A percentile compares a stretch with the other conserved stretches of the same genome.
phyloP scores from a whole-genome alignment of 2,329 filamentous ascomycete species.

The Xylariaceae sp. region DNA sequence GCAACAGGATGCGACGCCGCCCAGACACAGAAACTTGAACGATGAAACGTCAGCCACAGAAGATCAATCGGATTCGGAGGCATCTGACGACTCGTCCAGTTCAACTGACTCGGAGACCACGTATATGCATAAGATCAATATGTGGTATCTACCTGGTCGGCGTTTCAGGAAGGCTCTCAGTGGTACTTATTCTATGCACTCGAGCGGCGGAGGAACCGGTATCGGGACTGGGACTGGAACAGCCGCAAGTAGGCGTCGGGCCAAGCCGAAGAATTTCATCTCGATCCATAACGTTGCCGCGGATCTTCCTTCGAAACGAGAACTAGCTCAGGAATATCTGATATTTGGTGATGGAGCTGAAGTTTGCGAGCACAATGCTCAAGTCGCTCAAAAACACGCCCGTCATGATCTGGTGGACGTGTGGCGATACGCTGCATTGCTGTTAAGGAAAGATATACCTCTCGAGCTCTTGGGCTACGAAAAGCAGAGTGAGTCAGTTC shows the following conservation, averaged over 20 bases:
- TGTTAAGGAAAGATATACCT: constrained; percentile 75
- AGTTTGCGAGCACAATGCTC: constrained; percentile 81
- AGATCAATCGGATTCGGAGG: constrained; percentile 51
- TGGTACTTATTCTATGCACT: constrained; percentile 56
- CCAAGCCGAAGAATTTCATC: constrained; percentile 64
- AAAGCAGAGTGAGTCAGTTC: constrained; percentile 56
- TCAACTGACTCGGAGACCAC: constrained; percentile 63
- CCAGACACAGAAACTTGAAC: constrained; percentile 44
- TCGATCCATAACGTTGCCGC: constrained; percentile 68
- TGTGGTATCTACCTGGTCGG: constrained; percentile 55
- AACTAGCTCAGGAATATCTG: constrained; percentile 74
- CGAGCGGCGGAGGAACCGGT: constrained; percentile 59
- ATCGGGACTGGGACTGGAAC: constrained; percentile 57
- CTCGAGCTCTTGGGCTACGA: constrained; percentile 60
- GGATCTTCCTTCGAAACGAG: constrained; percentile 73
- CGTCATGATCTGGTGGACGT: constrained; percentile 72
- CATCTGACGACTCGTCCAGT: constrained; percentile 47
- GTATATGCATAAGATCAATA: constrained; percentile 56
- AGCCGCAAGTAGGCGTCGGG: constrained; percentile 49
- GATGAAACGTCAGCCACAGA: constrained; percentile 53
- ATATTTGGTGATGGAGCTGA: constrained; percentile 81
- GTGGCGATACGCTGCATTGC: constrained; percentile 77
- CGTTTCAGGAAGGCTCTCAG: constrained; percentile 56
- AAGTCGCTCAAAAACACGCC: constrained; percentile 69
- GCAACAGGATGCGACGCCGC: constrained; percentile 47